Base-by-base conservation (phyloP, 192 early-diverging fungal genomes). In the Coemansia sp. region DNA sequence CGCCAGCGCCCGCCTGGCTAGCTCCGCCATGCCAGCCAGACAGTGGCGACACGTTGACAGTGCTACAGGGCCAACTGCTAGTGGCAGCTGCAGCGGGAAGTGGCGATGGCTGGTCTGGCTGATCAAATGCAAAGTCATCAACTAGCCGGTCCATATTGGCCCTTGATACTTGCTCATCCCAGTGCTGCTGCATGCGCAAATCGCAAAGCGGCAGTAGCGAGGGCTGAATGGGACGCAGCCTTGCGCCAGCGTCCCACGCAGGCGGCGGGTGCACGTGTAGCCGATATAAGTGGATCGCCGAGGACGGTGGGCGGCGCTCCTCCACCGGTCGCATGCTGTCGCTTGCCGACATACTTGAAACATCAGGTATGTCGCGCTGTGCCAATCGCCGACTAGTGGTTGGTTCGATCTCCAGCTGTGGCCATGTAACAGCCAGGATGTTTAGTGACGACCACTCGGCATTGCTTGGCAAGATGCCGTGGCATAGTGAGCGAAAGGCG, bases 401-500 rank as follows among this genome's bases (percentile, higher is more conserved):
- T 18, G 66, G 57, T 5, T 71, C 65, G 5, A 66, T 65, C 68
- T 79, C 81, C 18, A 84, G 69, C 58, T 84, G 81, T 5, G 81
- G 76, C 81, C 81, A 84, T 40, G 81, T 65, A 43, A 79, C 81
- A 6, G 81, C 81, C 38, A 84, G 50, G 41, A 84, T 66, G 57
- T 84, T 84, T 36, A 75, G 77, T 18, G 81, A 71, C 65, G 81
- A 84, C 81, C 81, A 84, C 71, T 84, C 81, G 7, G 81, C 81
- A 43, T 79, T 76, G 15, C 74, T 69, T 16, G 81, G 81, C 31
- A 72, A 33, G 18, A 79, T 50, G 36, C 81, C 81, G 20, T 84
- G 73, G 60, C 76, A 79, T 31, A 84, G 71, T 64, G 76, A 68
- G 41, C 73, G 70, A 66, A 84, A 84, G 22, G 69, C 71, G n/a